These are phyloP conservation scores for Serendipita sp. DNA, from an alignment of 768 basidiomycete species.

Conservation along the genomic window DNA sequence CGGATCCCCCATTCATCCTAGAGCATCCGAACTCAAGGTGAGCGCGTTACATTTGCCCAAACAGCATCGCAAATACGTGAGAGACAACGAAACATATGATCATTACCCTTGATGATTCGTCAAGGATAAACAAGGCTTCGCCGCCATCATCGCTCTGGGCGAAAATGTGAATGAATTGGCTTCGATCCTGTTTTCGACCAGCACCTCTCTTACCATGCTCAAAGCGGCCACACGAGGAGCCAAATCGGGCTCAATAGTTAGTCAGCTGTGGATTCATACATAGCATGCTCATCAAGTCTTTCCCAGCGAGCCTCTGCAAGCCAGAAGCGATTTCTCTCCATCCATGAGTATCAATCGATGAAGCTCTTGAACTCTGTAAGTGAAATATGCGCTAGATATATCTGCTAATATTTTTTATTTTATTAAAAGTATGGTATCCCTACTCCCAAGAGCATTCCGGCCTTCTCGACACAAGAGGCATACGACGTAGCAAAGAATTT, in stretches of 20 bases:
- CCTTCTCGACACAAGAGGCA: slow-evolving; percentile 80
- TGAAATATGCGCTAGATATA: slow-evolving; percentile 4
- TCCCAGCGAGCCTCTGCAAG: slow-evolving; percentile 50
- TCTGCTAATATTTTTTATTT: background rate
- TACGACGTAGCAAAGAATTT: slow-evolving; percentile 79
- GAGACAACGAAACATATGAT: slow-evolving; percentile 17
- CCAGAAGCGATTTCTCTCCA: slow-evolving; percentile 85
- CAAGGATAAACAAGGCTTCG: slow-evolving; percentile 59
- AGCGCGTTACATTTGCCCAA: slow-evolving; percentile 49
- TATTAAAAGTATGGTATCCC: slow-evolving; percentile 79
- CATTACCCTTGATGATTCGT: slow-evolving; percentile 11
- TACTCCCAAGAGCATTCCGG: slow-evolving; percentile 80
- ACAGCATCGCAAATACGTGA: slow-evolving; percentile 25
- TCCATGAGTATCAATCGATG: slow-evolving; percentile 98
- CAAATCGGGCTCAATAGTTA: background rate
- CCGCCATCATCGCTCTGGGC: slow-evolving; percentile 71
- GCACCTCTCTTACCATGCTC: background rate
- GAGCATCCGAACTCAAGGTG: slow-evolving; percentile 69
- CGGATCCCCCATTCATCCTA: slow-evolving; percentile 41
- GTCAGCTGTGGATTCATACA: background rate
- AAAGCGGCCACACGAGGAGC: background rate
- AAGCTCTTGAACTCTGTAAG: slow-evolving; percentile 82
- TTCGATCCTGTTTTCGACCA: background rate
- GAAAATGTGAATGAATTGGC: background rate
- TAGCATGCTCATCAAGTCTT: slow-evolving; percentile 7